Evolutionary conservation across 306 rosid species (phyloP).

Genomic region (Trifolium subterraneum): DNA sequence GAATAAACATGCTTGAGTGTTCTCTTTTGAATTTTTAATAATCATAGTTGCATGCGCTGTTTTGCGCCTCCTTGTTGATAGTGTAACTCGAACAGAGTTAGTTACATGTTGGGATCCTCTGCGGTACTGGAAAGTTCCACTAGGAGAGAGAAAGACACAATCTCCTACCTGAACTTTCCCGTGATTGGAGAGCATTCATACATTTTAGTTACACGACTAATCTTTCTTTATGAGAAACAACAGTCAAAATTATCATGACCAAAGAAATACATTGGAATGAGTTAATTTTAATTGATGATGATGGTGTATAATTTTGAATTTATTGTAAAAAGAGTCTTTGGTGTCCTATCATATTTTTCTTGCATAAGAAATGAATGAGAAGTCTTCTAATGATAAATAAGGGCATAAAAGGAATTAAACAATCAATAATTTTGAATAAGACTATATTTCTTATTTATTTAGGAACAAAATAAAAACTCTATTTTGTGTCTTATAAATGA

Average conservation of each 20-base stretch:
- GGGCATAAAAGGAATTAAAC: background rate
- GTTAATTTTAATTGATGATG: background rate
- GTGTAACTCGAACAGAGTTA: background rate
- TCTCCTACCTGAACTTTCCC: too few relatives aligned
- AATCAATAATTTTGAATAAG: background rate
- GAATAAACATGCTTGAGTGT: background rate
- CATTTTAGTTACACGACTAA: too few relatives aligned
- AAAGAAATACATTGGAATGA: background rate
- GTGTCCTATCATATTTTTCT: background rate
- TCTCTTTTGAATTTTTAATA: background rate
- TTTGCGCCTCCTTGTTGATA: background rate
- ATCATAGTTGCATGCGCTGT: background rate
- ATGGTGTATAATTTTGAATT: constrained; percentile 2
- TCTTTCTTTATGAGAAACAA: too few relatives aligned
- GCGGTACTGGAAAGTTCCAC: too few relatives aligned
- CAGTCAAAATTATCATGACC: background rate
- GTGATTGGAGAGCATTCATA: too few relatives aligned
- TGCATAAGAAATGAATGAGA: background rate
- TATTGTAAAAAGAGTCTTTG: background rate
- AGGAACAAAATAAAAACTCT: background rate
- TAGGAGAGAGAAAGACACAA: too few relatives aligned
- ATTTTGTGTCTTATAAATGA: background rate
- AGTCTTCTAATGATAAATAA: background rate
- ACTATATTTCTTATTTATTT: background rate
- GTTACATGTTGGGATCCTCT: background rate